phyloP scores from a whole-genome alignment of 2,329 filamentous ascomycete genomes.

The Alternaria conjuncta region DNA sequence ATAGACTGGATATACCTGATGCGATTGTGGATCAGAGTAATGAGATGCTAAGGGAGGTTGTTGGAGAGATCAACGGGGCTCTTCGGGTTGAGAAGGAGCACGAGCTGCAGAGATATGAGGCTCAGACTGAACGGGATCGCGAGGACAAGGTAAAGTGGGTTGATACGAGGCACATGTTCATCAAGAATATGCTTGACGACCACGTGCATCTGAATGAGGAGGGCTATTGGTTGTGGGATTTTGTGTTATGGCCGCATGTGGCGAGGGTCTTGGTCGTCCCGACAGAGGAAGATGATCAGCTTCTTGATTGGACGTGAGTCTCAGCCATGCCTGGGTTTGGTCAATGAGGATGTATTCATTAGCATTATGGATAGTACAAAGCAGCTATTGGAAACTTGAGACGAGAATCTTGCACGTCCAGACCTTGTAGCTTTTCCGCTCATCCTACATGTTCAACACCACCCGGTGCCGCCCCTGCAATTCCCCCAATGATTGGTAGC shows the following conservation, averaged over 20 bases:
- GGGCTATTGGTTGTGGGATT: conserved; percentile 18
- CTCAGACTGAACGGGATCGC: not conserved
- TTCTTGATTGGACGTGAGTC: not conserved
- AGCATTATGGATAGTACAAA: not conserved
- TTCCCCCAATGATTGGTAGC: not conserved
- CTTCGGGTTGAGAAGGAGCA: not conserved
- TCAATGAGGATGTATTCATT: not conserved
- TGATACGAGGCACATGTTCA: conserved; percentile 7
- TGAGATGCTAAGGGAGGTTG: conserved; percentile 7
- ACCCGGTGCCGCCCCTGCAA: not conserved
- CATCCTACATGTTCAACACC: not conserved
- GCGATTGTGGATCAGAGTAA: conserved; percentile 14
- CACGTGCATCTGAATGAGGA: conserved; percentile 22
- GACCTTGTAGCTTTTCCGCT: not conserved
- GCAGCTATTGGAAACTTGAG: not conserved
- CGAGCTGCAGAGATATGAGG: not conserved
- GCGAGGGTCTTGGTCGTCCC: not conserved
- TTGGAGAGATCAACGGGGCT: conserved; percentile 9
- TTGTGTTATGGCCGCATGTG: conserved; percentile 8
- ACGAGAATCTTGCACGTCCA: rapidly evolving
- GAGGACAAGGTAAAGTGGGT: conserved; percentile 13
- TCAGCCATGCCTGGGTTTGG: not conserved
- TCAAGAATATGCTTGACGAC: conserved; percentile 16
- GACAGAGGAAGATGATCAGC: not conserved
- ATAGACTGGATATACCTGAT: conserved; percentile 7